Evolutionary conservation across 176 grass and related monocot genomes (phyloP).

Genomic region (Neostapfia colusana): DNA sequence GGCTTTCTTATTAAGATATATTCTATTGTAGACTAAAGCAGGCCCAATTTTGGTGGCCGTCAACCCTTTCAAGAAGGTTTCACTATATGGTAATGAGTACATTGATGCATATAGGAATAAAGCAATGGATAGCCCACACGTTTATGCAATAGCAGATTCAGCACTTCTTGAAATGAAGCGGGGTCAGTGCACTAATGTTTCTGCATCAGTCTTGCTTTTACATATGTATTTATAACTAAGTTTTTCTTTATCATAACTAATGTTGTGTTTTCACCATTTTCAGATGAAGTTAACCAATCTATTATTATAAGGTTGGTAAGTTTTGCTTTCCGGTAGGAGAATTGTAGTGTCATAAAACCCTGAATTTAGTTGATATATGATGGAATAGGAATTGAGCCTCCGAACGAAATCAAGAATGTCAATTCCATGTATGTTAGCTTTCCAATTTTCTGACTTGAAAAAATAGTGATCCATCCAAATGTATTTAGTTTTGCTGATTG

Average conservation of each 20-base stretch:
- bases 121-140: conserved; percentile 81
- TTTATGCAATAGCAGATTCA: conserved; percentile 96
- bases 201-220: conserved; percentile 30
- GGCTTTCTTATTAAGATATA: conserved; percentile 40
- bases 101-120: conserved; percentile 83
- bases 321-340: conserved; percentile 18
- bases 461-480: conserved; percentile 3
- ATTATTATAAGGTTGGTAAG: conserved; percentile 90
- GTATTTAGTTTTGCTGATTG: conserved; percentile 10
- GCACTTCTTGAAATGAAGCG: conserved; percentile 91
- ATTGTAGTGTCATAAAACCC: background rate
- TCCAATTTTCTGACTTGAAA: conserved; percentile 18
- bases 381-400: background rate
- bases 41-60: conserved; percentile 95
- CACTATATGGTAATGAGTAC: conserved; percentile 80
- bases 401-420: conserved; percentile 14
- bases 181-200: conserved; percentile 50
- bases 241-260: conserved; percentile 13
- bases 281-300: conserved; percentile 99
- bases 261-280: conserved; percentile 44
- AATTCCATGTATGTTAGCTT: conserved; percentile 23
- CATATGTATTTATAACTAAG: conserved; percentile 32
- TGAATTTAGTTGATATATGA: conserved; percentile 11
- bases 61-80: conserved; percentile 95
- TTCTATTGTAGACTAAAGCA: conserved; percentile 90